Percentiles rank a stretch among this genome's conserved stretches.
Evolutionary conservation across 1,139 yeast species (phyloP).

Genomic region (Tardiomyces digboiensis): DNA sequence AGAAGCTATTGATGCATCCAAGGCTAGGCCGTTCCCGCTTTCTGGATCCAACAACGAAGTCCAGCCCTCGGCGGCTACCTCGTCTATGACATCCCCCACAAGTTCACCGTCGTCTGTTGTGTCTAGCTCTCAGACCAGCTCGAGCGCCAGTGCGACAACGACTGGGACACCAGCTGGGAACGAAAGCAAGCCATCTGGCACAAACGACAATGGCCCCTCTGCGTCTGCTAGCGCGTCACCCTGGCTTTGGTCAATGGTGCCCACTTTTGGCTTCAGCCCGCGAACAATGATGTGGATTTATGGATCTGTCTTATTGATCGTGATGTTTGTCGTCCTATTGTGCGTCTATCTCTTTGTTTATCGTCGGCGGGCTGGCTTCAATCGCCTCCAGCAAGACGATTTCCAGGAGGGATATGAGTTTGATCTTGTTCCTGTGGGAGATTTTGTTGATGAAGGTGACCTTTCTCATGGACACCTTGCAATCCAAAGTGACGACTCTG

Average conservation of each 20-base stretch:
- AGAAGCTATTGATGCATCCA: constrained; percentile 52
- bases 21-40: constrained; percentile 41
- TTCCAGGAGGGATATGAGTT: constrained; percentile 16
- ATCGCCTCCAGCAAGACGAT: constrained; percentile 6
- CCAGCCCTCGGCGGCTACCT: constrained; percentile 1
- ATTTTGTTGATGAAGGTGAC: constrained; percentile 13
- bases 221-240: not conserved
- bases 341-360: constrained; percentile 19
- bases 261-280: constrained; percentile 26
- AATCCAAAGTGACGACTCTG: constrained; percentile 2
- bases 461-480: not conserved
- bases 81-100: constrained; percentile 2
- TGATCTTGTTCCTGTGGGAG: constrained; percentile 17
- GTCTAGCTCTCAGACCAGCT: too few species aligned
- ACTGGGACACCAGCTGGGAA: not conserved
- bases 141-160: constrained; percentile 3
- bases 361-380: constrained; percentile 11
- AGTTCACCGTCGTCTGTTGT: constrained; percentile 4
- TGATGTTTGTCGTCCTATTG: constrained; percentile 21
- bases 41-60: constrained; percentile 7
- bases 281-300: constrained; percentile 26
- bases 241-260: constrained; percentile 17
- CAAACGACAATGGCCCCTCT: not conserved
- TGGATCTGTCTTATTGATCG: constrained; percentile 24
- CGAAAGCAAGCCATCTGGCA: constrained; percentile 1